Evolutionary conservation across 257 asterid genomes (phyloP), one percentile per base, ranked within the genome.

Genomic region (Ilex asprella): DNA sequence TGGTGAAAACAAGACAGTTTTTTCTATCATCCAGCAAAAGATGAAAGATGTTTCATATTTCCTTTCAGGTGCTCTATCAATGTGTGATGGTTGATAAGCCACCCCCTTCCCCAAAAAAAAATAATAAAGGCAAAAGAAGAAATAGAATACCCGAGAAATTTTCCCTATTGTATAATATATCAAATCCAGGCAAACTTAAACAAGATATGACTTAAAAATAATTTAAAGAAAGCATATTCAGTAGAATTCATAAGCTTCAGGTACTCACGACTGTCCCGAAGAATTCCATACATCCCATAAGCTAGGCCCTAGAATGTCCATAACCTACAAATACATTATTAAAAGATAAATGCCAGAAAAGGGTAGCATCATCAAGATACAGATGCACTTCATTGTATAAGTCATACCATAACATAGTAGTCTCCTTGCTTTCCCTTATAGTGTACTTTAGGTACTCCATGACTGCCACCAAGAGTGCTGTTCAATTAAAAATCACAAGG

Each of bases 271-370:
- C 10, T 79, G 79, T 46, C 81, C 84, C 3, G 84, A 75, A 58
- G 84, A 72, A 73, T 79, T 79, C 84, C 84, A 79, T 16, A 67
- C 79, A 61, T 79, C 84, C 84, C 84, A 79, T 59, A 79, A 67
- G 74, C 84, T 79, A 30, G 84, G 84, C 5, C 84, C 84, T 57
- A 79, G 63, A 70, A 79, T 73, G 71, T 79, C 84, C 84, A 79
- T 79, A 71, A 79, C 84, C 84, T 79, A 56, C 72, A 75, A 44
- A 76, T 21, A 51, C n/a, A 46, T 53, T 7, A 10, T 7, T 2
- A 16, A 53, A 7, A 53, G 2, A 53, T 2, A 16, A 2, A 10
- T 14, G 6, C 8, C 16, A 50, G 13, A 50, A 11, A 1, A 50
- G 8, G 13, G 5, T 14, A 11, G 1, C 21, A 50, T 6, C 14